These are phyloP conservation scores for Solanum chmielewskii DNA, from an alignment of 257 asterid genomes.

Conservation along the genomic window DNA sequence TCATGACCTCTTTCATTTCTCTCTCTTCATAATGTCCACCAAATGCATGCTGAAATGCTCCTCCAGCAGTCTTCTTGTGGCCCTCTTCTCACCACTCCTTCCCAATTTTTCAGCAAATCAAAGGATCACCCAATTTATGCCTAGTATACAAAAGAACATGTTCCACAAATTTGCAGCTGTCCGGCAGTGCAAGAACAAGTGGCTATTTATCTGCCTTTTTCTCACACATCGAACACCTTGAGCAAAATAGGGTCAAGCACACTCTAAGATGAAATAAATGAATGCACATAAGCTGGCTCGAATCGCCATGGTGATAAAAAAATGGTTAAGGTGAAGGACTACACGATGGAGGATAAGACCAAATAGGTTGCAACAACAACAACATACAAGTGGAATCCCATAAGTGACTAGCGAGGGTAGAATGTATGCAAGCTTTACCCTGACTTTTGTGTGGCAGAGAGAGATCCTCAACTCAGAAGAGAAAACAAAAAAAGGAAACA, in stretches of 20 bases:
- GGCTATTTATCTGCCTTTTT: no score
- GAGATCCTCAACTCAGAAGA: not conserved
- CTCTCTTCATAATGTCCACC: no score
- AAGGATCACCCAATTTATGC: no score
- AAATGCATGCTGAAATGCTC: no score
- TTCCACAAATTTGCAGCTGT: no score
- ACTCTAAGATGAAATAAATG: not conserved
- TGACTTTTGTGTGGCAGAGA: not conserved
- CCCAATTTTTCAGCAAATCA: no score
- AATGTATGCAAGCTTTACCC: not conserved
- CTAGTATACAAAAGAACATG: no score
- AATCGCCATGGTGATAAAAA: not conserved
- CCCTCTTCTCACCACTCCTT: no score
- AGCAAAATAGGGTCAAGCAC: not conserved
- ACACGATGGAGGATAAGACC: not conserved
- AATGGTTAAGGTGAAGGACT: not conserved
- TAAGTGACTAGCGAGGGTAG: not conserved
- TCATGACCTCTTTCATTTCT: no score
- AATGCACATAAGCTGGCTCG: not conserved
- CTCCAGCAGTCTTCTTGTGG: no score
- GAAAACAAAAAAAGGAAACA: not conserved
- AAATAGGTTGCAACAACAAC: not conserved
- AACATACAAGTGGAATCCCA: not conserved
- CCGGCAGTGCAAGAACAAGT: no score
- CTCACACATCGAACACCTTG: not conserved